These are phyloP conservation scores for Taphrina wiesneri DNA, from an alignment of 1,139 yeast genomes.

Conservation along the genomic window DNA sequence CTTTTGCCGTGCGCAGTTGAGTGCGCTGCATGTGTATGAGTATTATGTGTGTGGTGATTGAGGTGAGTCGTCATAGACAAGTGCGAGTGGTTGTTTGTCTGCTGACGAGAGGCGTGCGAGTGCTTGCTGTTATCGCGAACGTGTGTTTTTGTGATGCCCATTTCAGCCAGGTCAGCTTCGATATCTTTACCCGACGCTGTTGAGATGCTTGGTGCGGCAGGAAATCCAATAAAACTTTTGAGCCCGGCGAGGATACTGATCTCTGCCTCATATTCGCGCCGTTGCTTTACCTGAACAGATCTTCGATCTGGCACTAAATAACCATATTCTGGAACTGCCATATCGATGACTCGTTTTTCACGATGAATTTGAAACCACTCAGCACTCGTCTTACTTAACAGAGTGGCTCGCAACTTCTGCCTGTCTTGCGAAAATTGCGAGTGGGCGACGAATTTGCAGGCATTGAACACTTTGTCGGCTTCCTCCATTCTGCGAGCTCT, in stretches of 20 bases:
- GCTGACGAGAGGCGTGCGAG: background rate
- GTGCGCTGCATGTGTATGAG: background rate
- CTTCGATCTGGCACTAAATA: slow-evolving; percentile 45
- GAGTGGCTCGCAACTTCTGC: slow-evolving; percentile 64
- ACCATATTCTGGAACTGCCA: slow-evolving; percentile 57
- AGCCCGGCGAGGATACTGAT: slow-evolving; percentile 61
- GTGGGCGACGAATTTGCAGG: slow-evolving; percentile 76
- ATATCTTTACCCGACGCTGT: slow-evolving; percentile 56
- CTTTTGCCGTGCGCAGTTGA: background rate
- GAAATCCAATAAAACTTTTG: slow-evolving; percentile 61
- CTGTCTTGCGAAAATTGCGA: slow-evolving; percentile 75
- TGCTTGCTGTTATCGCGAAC: background rate
- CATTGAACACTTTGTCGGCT: slow-evolving; percentile 71
- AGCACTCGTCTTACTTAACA: slow-evolving; percentile 74
- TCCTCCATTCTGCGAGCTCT: slow-evolving; percentile 70
- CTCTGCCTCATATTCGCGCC: slow-evolving; percentile 59
- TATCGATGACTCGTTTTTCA: slow-evolving; percentile 84
- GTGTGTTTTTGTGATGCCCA: slow-evolving; percentile 14
- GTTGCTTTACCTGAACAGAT: slow-evolving; percentile 54
- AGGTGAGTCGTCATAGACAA: background rate
- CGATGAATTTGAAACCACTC: slow-evolving; percentile 90
- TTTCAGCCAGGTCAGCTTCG: slow-evolving; percentile 49
- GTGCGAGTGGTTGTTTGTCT: background rate
- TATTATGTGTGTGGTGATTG: background rate
- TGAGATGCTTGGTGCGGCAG: slow-evolving; percentile 58